These are phyloP conservation scores for Cenchrus purpureus DNA, from an alignment of 176 grass and related monocot species.

Conservation along the genomic window DNA sequence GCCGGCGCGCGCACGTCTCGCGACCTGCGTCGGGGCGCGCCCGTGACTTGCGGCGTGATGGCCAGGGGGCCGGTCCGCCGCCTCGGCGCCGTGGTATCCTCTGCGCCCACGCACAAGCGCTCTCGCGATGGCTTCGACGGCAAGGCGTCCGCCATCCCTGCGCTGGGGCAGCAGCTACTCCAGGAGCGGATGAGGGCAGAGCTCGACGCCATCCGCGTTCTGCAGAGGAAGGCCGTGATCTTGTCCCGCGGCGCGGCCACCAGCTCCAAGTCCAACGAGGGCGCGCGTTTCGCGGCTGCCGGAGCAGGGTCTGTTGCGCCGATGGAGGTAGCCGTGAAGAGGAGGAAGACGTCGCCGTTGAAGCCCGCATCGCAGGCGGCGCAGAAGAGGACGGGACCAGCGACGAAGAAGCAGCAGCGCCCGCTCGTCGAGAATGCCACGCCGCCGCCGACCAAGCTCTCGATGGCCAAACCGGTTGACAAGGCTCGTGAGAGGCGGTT, in stretches of 20 bases:
- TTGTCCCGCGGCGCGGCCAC: background rate
- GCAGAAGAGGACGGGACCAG: background rate
- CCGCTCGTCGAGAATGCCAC: too few relatives aligned
- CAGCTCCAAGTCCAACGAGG: background rate
- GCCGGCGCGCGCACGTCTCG: background rate
- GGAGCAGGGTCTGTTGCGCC: too few relatives aligned
- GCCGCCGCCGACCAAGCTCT: background rate
- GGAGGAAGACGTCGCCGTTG: background rate
- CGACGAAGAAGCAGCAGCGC: background rate
- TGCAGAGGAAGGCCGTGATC: constrained; percentile 6
- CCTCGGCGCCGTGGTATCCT: background rate
- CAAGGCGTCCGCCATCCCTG: background rate
- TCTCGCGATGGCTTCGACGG: background rate
- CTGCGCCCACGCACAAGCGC: background rate
- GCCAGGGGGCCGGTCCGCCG: background rate
- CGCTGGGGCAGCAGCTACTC: background rate
- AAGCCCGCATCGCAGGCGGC: background rate
- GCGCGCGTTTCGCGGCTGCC: background rate
- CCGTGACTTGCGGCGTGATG: background rate
- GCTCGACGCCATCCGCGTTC: background rate
- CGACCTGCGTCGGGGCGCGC: background rate
- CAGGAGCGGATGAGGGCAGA: constrained; percentile 1
- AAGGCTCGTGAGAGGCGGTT: constrained; percentile 1
- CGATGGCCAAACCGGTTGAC: background rate
- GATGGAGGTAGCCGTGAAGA: background rate